Evolutionary conservation across 495 filamentous ascomycete genomes (phyloP).

Genomic region (Rhypophila decipiens): DNA sequence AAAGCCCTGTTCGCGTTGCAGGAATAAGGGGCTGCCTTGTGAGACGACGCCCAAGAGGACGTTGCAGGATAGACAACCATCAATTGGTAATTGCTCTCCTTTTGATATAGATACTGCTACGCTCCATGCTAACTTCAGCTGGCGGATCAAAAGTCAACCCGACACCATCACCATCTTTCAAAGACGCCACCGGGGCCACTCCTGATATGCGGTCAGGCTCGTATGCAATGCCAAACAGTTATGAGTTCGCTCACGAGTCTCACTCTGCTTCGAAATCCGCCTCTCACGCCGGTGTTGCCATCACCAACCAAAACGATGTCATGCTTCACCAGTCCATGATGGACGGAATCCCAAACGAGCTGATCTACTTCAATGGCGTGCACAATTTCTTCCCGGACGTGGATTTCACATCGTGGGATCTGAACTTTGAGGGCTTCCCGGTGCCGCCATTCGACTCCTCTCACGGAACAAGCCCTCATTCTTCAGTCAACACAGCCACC

Average conservation of each 20-base stretch:
- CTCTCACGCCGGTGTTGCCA: background rate
- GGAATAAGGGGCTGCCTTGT: conserved; percentile 10
- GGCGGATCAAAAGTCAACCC: background rate
- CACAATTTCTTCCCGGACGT: conserved; percentile 13
- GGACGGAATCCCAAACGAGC: conserved; percentile 7
- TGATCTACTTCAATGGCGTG: conserved; percentile 8
- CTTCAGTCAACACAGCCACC: conserved; percentile 2
- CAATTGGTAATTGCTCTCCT: background rate
- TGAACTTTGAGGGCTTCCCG: conserved; percentile 11
- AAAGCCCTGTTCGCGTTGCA: conserved; percentile 20
- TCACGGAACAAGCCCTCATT: conserved; percentile 12
- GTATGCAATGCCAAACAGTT: background rate
- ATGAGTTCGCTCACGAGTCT: background rate
- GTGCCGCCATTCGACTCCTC: conserved; percentile 12
- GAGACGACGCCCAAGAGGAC: conserved; percentile 8
- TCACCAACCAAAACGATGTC: conserved; percentile 1
- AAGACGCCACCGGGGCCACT: background rate
- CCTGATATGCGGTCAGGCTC: background rate
- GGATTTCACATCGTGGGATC: conserved; percentile 17
- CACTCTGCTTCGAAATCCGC: background rate
- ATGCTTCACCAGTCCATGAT: background rate
- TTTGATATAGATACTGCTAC: background rate
- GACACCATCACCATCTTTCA: background rate
- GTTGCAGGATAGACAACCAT: conserved; percentile 8
- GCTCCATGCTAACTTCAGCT: too few relatives aligned